Conservation (phyloP, 176 grass and related monocot species). For the Tillandsia leiboldiana region DNA sequence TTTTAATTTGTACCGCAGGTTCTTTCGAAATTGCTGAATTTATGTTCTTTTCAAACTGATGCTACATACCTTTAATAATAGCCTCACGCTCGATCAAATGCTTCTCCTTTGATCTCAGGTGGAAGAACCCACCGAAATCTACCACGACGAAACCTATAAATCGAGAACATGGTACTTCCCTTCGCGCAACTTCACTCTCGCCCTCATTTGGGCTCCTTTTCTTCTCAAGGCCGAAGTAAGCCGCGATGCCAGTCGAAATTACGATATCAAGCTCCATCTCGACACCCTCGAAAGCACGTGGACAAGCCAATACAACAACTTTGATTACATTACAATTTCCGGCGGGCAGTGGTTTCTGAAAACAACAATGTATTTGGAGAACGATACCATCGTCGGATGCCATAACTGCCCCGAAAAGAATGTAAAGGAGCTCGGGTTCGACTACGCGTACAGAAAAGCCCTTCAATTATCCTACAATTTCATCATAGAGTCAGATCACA, state of each 20-base stretch:
- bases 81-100: neutral
- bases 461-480: constrained; percentile 43
- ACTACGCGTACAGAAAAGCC: constrained; percentile 33
- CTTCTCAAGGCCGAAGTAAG: constrained; percentile 34
- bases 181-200: constrained; percentile 61
- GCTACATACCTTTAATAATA: neutral
- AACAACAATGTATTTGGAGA: constrained; percentile 62
- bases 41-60: neutral
- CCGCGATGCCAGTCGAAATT: constrained; percentile 17
- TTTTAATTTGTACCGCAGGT: too few species aligned
- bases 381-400: constrained; percentile 37
- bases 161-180: constrained; percentile 67
- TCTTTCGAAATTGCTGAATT: too few species aligned
- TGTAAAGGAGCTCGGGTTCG: constrained; percentile 32
- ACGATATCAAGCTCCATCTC: constrained; percentile 53
- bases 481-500: constrained; percentile 43
- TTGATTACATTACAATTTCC: constrained; percentile 74
- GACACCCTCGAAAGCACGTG: constrained; percentile 54
- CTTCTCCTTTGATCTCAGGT: constrained; percentile 28
- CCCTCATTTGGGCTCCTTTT: constrained; percentile 80
- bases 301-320: constrained; percentile 45
- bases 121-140: constrained; percentile 42
- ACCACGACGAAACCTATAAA: constrained; percentile 46
- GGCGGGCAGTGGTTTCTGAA: constrained; percentile 88
- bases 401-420: constrained; percentile 53